Percentiles rank a stretch among this genome's conserved stretches.
These are phyloP conservation scores for Coffea humblotiana DNA, from an alignment of 305 asterid species.

Conservation along the genomic window DNA sequence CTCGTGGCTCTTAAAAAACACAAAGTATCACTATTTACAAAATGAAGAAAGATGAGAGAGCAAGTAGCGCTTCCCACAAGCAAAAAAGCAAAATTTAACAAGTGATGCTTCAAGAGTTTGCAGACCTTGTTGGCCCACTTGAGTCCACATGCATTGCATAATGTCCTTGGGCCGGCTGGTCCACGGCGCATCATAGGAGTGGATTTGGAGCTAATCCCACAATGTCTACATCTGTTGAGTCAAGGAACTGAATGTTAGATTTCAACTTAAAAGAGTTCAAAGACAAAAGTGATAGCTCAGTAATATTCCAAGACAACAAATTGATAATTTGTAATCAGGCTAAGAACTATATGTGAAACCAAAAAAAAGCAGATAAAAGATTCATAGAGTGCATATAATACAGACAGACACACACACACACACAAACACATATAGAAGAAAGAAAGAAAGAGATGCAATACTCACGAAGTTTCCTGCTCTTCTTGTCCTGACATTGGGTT, in stretches of 20 bases:
- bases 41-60: neutral
- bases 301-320: slow-evolving; percentile 4
- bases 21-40: neutral
- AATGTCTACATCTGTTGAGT: slow-evolving; percentile 69
- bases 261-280: neutral
- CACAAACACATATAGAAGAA: neutral
- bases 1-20: neutral
- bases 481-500: slow-evolving; percentile 61
- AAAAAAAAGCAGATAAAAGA: neutral
- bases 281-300: neutral
- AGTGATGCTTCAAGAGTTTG: neutral
- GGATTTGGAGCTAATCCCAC: slow-evolving; percentile 78
- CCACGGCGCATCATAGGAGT: slow-evolving; percentile 99
- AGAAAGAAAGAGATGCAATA: slow-evolving; percentile 7
- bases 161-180: slow-evolving; percentile 89
- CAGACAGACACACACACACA: neutral
- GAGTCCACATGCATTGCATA: slow-evolving; percentile 94
- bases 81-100: slow-evolving; percentile 6
- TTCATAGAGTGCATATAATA: neutral
- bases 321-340: slow-evolving; percentile 15
- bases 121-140: slow-evolving; percentile 95
- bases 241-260: slow-evolving; percentile 21
- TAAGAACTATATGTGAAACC: slow-evolving; percentile 3
- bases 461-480: slow-evolving; percentile 88
- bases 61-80: neutral